These are phyloP conservation scores for Opeltia flavorubescens DNA, from an alignment of 495 filamentous ascomycete species.

Conservation along the genomic window DNA sequence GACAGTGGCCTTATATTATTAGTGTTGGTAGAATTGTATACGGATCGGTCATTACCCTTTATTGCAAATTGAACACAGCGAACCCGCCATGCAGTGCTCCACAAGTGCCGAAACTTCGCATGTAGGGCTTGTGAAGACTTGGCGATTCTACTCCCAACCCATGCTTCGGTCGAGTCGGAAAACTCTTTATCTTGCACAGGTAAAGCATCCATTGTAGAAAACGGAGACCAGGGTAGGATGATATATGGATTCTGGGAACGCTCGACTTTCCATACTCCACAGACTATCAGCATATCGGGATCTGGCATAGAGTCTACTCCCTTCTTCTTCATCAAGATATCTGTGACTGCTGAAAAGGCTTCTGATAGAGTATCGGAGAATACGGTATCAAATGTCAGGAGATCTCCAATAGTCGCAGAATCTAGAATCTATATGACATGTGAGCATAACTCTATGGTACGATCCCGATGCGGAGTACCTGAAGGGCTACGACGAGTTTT, in stretches of 20 bases:
- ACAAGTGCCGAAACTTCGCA: background rate
- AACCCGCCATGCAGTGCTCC: background rate
- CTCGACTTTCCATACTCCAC: background rate
- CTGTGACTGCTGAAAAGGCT: conserved; percentile 14
- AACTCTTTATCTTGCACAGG: background rate
- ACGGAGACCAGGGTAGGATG: background rate
- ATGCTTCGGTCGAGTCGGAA: background rate
- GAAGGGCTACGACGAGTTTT: background rate
- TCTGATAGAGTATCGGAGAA: conserved; percentile 18
- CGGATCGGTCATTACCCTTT: background rate
- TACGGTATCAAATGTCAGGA: background rate
- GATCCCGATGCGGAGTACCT: too few species aligned
- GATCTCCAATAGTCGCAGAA: background rate
- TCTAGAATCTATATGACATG: background rate
- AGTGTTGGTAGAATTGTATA: background rate
- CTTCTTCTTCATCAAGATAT: conserved; percentile 12
- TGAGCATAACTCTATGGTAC: background rate
- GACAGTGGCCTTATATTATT: background rate
- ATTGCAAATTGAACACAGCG: background rate
- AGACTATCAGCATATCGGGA: background rate
- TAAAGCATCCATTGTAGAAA: background rate
- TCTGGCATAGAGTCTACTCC: background rate
- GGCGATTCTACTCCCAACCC: background rate
- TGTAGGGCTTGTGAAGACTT: background rate
- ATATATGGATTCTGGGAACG: background rate